A percentile compares a stretch with the other conserved stretches of the same genome.
Evolutionary conservation across 345 rosid species (phyloP).

Genomic region (Gossypium turneri): DNA sequence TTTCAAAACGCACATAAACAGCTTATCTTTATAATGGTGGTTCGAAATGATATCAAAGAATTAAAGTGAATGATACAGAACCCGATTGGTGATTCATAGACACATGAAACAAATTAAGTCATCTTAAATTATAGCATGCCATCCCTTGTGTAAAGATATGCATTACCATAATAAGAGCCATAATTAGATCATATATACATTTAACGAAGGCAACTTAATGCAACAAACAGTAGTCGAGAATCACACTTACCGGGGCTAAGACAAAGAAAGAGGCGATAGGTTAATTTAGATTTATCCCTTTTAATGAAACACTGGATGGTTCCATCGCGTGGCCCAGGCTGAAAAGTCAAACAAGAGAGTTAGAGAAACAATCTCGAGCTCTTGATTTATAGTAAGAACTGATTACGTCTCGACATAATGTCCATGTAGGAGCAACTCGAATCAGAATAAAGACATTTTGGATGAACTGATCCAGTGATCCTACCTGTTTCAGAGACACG

Average conservation of each 20-base stretch:
- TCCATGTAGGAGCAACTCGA: not conserved
- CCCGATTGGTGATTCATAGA: not conserved
- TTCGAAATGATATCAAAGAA: not conserved
- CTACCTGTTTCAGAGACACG: slow-evolving; percentile 59
- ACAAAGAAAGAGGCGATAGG: slow-evolving; percentile 57
- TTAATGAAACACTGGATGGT: slow-evolving; percentile 61
- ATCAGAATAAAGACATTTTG: not conserved
- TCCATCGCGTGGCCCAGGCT: slow-evolving; percentile 65
- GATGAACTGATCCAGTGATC: not conserved
- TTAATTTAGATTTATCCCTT: slow-evolving; percentile 63
- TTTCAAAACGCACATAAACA: not conserved
- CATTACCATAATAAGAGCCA: not conserved
- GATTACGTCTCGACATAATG: not conserved
- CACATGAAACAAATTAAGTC: not conserved
- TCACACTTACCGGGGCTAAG: slow-evolving; percentile 54
- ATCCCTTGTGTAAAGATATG: not conserved
- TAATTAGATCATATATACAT: not conserved
- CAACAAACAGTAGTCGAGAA: not conserved
- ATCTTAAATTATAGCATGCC: not conserved
- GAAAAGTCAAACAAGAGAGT: slow-evolving; percentile 14
- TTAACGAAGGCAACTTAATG: not conserved
- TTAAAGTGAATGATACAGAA: not conserved
- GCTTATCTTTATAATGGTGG: not conserved
- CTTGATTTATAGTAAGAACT: not conserved
- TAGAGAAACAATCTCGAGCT: slow-evolving; percentile 7